A percentile compares a stretch with the other conserved stretches of the same genome.
These are phyloP conservation scores for Solanum bulbocastanum DNA, from an alignment of 257 asterid genomes.

Conservation along the genomic window DNA sequence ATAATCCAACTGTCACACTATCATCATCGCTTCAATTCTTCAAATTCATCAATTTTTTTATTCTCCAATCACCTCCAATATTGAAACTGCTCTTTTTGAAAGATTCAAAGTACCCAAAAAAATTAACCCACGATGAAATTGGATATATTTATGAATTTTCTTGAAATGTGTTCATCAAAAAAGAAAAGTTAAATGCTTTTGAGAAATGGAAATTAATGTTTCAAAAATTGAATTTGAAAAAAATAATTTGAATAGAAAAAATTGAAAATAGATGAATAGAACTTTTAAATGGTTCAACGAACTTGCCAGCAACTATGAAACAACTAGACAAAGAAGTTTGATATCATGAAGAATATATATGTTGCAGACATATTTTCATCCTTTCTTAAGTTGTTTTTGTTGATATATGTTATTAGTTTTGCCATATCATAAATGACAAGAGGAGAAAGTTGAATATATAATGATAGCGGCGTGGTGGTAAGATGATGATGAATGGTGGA, in stretches of 20 bases:
- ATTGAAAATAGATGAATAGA: too few relatives aligned
- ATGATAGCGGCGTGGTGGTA: not conserved
- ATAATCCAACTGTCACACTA: not conserved
- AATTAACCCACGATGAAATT: not conserved
- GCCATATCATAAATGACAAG: not conserved
- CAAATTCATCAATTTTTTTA: too few relatives aligned
- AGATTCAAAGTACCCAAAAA: not conserved
- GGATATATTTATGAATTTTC: not conserved
- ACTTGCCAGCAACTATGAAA: not conserved
- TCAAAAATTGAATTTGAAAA: not conserved
- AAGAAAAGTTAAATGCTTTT: not conserved
- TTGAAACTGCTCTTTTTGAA: too few relatives aligned
- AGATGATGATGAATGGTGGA: not conserved
- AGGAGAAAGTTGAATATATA: not conserved
- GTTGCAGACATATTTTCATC: not conserved
- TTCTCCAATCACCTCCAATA: not conserved
- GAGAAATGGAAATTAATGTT: not conserved
- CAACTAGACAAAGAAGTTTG: not conserved
- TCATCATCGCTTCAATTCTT: not conserved
- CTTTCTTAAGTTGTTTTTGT: not conserved
- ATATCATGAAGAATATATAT: not conserved
- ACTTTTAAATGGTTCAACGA: not conserved
- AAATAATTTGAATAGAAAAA: not conserved
- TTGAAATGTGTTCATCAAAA: too few relatives aligned
- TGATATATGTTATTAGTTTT: not conserved